These are phyloP conservation scores for Malassezia caprae DNA, from an alignment of 1,284 basidiomycete genomes.

Conservation along the genomic window DNA sequence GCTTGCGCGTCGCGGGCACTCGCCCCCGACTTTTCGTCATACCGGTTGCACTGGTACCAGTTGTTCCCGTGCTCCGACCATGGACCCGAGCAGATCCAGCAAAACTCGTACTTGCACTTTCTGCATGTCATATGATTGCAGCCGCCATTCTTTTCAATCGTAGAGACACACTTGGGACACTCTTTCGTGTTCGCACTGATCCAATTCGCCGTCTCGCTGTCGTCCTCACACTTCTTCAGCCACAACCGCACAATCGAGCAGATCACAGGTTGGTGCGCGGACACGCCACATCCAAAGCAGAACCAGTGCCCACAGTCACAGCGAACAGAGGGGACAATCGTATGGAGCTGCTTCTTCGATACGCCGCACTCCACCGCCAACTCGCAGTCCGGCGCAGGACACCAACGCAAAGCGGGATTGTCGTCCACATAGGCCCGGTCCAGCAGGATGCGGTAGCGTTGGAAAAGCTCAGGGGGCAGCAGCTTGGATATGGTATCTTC, in stretches of 20 bases:
- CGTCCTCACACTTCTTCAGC: constrained; percentile 94
- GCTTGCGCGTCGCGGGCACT: constrained; percentile 64
- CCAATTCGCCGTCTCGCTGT: constrained; percentile 98
- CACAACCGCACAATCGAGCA: constrained; percentile 82
- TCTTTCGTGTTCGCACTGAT: constrained; percentile 99
- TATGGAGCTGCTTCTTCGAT: constrained; percentile 54
- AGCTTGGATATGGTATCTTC: constrained; percentile 37
- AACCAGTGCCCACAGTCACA: constrained; percentile 67
- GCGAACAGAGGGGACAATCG: constrained; percentile 75
- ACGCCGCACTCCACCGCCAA: constrained; percentile 81
- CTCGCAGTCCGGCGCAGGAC: constrained; percentile 60
- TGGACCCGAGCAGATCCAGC: constrained; percentile 63
- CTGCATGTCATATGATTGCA: constrained; percentile 55
- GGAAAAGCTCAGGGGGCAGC: constrained; percentile 47
- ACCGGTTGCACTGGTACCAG: constrained; percentile 97
- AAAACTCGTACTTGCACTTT: constrained; percentile 53
- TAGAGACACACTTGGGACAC: constrained; percentile 78
- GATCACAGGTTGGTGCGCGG: constrained; percentile 79
- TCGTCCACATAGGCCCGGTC: constrained; percentile 83
- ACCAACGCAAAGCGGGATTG: constrained; percentile 76
- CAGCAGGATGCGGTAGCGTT: constrained; percentile 66
- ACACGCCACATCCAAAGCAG: constrained; percentile 47
- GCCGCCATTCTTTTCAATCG: constrained; percentile 99
- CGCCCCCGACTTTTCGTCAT: constrained; percentile 79
- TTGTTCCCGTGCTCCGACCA: constrained; percentile 96